Percentiles rank a stretch among this genome's conserved stretches.
These are phyloP conservation scores for Pleurotus djamor DNA, from an alignment of 768 basidiomycete genomes.

Conservation along the genomic window DNA sequence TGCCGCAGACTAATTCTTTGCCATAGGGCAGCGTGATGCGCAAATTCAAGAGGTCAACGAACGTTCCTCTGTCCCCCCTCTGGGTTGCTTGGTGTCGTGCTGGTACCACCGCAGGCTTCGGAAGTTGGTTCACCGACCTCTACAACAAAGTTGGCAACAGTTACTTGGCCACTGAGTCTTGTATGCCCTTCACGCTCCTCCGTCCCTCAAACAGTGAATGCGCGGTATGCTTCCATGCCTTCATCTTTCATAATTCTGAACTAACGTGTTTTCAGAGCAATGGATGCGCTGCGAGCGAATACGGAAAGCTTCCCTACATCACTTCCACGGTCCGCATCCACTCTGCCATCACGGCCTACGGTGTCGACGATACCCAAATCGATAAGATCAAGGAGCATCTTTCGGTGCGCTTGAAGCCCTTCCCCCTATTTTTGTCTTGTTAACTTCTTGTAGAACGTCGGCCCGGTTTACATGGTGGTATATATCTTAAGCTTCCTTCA, in stretches of 20 bases:
- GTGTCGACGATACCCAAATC: neutral
- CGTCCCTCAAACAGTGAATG: neutral
- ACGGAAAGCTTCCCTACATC: neutral
- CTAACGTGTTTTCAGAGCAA: neutral
- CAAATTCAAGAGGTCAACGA: slow-evolving; percentile 3
- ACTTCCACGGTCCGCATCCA: neutral
- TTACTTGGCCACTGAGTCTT: neutral
- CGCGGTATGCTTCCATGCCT: neutral
- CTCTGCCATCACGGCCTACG: neutral
- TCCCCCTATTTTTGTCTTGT: neutral
- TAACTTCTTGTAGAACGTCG: neutral
- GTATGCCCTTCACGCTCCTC: neutral
- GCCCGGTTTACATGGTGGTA: neutral
- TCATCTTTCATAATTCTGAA: neutral
- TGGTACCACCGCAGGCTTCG: neutral
- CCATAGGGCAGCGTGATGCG: slow-evolving; percentile 1
- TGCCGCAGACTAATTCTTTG: neutral
- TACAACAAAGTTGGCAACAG: neutral
- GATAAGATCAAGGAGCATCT: neutral
- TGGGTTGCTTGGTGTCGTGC: slow-evolving; percentile 5
- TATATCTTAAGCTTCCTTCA: neutral
- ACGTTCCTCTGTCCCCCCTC: slow-evolving; percentile 2
- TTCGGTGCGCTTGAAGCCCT: neutral
- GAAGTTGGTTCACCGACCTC: neutral
- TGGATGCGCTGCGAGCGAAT: neutral